phyloP scores from a whole-genome alignment of 2,329 filamentous ascomycete genomes.

The Sporothrix luriei region DNA sequence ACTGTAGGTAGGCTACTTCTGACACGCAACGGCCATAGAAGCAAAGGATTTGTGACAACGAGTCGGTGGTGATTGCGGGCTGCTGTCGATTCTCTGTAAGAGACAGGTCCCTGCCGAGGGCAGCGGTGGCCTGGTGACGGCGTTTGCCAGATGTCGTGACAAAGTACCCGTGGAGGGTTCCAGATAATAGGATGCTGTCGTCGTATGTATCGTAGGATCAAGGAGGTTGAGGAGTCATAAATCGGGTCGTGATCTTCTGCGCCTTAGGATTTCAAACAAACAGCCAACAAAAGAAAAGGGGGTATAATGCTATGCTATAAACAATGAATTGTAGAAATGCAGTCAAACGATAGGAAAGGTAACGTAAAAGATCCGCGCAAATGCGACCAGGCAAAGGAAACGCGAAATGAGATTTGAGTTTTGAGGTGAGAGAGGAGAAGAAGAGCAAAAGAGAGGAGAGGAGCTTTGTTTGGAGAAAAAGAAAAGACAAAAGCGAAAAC shows the following conservation, averaged over 20 bases:
- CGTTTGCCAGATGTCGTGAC: neutral
- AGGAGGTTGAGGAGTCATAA: neutral
- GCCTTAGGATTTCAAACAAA: neutral
- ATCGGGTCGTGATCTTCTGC: neutral
- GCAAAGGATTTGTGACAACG: neutral
- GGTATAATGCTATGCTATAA: constrained; percentile 21
- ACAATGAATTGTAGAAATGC: constrained; percentile 23
- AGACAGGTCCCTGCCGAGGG: neutral
- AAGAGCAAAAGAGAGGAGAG: constrained; percentile 8
- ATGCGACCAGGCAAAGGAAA: neutral
- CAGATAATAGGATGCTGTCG: neutral
- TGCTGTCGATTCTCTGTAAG: neutral
- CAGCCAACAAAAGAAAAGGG: neutral
- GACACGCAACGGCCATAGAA: constrained; percentile 11
- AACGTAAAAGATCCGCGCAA: constrained; percentile 1
- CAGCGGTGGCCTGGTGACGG: neutral
- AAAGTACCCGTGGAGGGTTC: neutral
- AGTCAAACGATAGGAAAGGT: neutral
- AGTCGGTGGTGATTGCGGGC: neutral
- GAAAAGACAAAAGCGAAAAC: neutral
- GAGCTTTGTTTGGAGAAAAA: neutral
- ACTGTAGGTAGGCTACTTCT: constrained; percentile 14
- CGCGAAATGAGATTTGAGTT: neutral
- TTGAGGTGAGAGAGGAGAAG: neutral
- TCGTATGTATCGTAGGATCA: constrained; percentile 1